These are phyloP conservation scores for Saccharomycopsis malanga DNA, from an alignment of 805 yeast genomes.

Conservation along the genomic window DNA sequence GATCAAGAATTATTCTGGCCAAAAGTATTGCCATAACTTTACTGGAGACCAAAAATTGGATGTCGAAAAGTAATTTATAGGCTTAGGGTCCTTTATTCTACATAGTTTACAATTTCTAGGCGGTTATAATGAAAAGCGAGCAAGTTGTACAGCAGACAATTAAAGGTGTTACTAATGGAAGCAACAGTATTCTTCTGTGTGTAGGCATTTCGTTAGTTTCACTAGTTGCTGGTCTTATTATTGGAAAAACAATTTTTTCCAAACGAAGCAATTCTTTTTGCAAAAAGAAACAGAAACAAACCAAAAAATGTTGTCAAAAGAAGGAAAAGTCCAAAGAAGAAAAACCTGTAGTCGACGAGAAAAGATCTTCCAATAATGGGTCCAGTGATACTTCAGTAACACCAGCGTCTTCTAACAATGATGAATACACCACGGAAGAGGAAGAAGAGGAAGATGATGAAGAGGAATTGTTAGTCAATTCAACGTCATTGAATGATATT, in stretches of 20 bases:
- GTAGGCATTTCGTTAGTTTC: slow-evolving; percentile 3
- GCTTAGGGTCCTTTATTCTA: too few relatives aligned
- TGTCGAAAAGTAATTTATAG: too few relatives aligned
- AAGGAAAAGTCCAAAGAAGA: background rate
- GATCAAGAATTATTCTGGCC: too few relatives aligned
- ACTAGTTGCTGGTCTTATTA: slow-evolving; percentile 10
- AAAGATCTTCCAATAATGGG: background rate
- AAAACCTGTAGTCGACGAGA: too few relatives aligned
- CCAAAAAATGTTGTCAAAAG: background rate
- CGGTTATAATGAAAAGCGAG: too few relatives aligned
- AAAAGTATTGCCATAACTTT: too few relatives aligned
- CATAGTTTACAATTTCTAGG: too few relatives aligned
- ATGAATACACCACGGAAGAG: background rate
- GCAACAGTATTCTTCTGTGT: background rate
- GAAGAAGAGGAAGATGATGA: slow-evolving; percentile 39
- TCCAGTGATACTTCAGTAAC: background rate
- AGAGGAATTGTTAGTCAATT: slow-evolving; percentile 52
- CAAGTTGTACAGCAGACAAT: too few relatives aligned
- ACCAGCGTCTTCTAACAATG: background rate
- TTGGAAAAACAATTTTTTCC: background rate
- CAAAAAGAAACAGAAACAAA: background rate
- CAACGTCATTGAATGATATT: slow-evolving; percentile 51
- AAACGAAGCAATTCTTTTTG: background rate
- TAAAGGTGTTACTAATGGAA: too few relatives aligned
- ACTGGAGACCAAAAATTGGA: too few relatives aligned